phyloP scores from a whole-genome alignment of 768 basidiomycete genomes.

The Auricularia heimuer region DNA sequence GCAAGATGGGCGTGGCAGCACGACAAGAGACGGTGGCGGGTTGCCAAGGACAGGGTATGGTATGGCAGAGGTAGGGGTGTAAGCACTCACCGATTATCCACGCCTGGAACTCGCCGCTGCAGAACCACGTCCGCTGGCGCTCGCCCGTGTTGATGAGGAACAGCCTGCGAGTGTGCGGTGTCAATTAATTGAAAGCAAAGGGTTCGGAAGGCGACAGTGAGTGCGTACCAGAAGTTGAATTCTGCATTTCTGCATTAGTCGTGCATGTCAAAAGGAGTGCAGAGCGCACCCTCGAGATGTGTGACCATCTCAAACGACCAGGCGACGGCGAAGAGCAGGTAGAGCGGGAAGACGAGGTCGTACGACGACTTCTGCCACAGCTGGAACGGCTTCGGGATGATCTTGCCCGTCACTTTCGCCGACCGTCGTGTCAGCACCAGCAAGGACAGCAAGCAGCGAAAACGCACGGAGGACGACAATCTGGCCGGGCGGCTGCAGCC shows the following conservation, averaged over 20 bases:
- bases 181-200: slow-evolving; percentile 50
- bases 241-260: slow-evolving; percentile 1
- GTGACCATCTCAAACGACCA: slow-evolving; percentile 80
- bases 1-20: no score
- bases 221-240: neutral
- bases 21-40: neutral
- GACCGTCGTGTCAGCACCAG: no score
- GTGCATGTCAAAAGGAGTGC: no score
- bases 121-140: slow-evolving; percentile 62
- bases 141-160: slow-evolving; percentile 75
- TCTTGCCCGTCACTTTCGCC: neutral
- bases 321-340: slow-evolving; percentile 58
- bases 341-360: slow-evolving; percentile 55
- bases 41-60: neutral
- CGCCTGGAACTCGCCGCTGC: slow-evolving; percentile 63
- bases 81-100: slow-evolving; percentile 55
- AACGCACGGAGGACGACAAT: neutral
- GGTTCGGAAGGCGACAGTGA: neutral
- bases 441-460: no score
- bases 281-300: slow-evolving; percentile 60
- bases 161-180: slow-evolving; percentile 37
- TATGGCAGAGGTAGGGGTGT: neutral
- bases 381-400: slow-evolving; percentile 46
- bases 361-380: slow-evolving; percentile 38
- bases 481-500: neutral